These are phyloP conservation scores for Lactifluus piperatus DNA, from an alignment of 768 basidiomycete genomes.

Conservation along the genomic window DNA sequence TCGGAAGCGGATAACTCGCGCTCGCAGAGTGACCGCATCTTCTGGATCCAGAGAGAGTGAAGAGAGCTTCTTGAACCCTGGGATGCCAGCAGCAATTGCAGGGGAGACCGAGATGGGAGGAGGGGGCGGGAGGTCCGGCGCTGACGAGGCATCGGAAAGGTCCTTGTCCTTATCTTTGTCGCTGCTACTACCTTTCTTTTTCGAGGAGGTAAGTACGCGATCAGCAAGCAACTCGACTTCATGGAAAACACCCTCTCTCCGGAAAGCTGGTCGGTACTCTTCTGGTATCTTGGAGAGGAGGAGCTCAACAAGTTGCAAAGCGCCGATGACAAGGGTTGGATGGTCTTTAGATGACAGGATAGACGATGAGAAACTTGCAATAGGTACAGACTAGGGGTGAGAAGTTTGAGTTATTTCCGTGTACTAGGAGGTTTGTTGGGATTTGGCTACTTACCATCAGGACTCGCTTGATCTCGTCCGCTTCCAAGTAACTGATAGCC, in stretches of 20 bases:
- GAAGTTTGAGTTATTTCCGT: constrained; percentile 5
- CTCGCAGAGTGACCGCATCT: constrained; percentile 88
- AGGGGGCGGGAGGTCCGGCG: constrained; percentile 30
- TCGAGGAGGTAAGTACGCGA: constrained; percentile 47
- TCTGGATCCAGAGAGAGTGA: constrained; percentile 70
- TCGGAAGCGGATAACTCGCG: constrained; percentile 81
- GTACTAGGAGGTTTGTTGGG: not conserved
- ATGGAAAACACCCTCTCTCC: constrained; percentile 92
- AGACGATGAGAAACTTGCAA: constrained; percentile 91
- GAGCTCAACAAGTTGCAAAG: constrained; percentile 89
- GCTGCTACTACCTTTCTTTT: constrained; percentile 40
- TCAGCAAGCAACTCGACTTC: constrained; percentile 78
- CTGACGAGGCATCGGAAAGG: constrained; percentile 31
- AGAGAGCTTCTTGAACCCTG: constrained; percentile 61
- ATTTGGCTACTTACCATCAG: constrained; percentile 51
- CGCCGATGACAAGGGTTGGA: constrained; percentile 74
- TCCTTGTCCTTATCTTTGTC: constrained; percentile 39
- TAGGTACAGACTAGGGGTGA: constrained; percentile 67
- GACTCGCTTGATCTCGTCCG: constrained; percentile 64
- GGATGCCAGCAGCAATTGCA: constrained; percentile 36
- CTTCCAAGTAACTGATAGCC: constrained; percentile 82
- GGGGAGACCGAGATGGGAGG: constrained; percentile 33
- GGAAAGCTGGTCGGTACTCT: constrained; percentile 82
- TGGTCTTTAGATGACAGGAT: constrained; percentile 92
- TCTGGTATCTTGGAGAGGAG: constrained; percentile 76